These are phyloP conservation scores for Fragaria nilgerrensis DNA, from an alignment of 306 rosid species.

Conservation along the genomic window DNA sequence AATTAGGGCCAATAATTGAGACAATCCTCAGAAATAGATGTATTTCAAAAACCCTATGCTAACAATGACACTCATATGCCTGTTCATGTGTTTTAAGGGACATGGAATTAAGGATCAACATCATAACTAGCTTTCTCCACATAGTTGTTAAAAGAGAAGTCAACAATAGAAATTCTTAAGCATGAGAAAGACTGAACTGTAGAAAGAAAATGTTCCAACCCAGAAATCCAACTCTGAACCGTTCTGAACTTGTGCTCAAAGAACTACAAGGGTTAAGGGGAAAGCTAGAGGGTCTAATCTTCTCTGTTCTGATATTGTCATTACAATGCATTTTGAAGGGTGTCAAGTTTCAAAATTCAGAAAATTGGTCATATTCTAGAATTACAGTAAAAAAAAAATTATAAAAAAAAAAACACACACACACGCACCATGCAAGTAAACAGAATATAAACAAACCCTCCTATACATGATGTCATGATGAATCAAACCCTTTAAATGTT, in stretches of 20 bases:
- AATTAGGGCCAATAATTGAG: conserved; percentile 14
- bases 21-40: not conserved
- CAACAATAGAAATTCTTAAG: not conserved
- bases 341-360: not conserved
- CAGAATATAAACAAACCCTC: not conserved
- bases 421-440: not conserved
- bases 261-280: not conserved
- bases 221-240: not conserved
- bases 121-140: not conserved
- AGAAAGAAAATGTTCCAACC: not conserved
- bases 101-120: conserved; percentile 2
- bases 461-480: not conserved
- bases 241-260: not conserved
- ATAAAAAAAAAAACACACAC: not conserved
- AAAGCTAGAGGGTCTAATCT: not conserved
- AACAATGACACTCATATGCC: not conserved
- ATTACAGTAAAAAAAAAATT: not conserved
- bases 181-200: not conserved
- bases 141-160: not conserved
- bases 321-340: not conserved
- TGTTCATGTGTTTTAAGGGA: conserved; percentile 2
- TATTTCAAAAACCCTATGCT: not conserved
- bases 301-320: not conserved
- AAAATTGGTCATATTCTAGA: not conserved
- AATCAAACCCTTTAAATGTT: not conserved